Conservation (phyloP, 768 basidiomycete genomes). For the Tylopilus sp. region DNA sequence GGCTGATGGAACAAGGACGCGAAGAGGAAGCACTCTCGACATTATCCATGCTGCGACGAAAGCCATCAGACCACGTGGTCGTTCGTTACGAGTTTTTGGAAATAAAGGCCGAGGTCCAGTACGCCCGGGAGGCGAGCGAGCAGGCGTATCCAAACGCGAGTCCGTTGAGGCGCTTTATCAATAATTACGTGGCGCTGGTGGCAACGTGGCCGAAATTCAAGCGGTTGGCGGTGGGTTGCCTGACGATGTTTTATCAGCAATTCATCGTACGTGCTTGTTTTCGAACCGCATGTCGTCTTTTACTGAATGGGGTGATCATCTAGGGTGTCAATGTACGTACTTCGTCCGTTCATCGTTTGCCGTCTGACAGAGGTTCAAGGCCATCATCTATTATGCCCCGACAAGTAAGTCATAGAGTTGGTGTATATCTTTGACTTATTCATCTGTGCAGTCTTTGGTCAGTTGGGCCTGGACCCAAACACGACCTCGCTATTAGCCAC, state of each 20-base stretch:
- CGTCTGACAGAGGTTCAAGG: conserved; percentile 15
- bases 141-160: conserved; percentile 23
- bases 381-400: conserved; percentile 28
- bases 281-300: background rate
- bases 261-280: conserved; percentile 25
- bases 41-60: conserved; percentile 34
- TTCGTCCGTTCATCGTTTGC: background rate
- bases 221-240: conserved; percentile 27
- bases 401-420: conserved; percentile 16
- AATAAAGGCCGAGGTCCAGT: conserved; percentile 37
- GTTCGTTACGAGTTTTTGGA: conserved; percentile 39
- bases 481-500: conserved; percentile 42
- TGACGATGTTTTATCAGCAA: conserved; percentile 34
- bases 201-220: conserved; percentile 32
- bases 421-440: conserved; percentile 8
- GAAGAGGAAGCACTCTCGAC: conserved; percentile 35
- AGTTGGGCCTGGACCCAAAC: conserved; percentile 38
- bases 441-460: conserved; percentile 35
- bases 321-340: conserved; percentile 28
- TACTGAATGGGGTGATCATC: background rate
- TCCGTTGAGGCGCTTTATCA: conserved; percentile 11
- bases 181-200: conserved; percentile 25
- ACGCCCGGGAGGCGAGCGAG: conserved; percentile 21
- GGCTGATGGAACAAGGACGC: conserved; percentile 38
- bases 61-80: conserved; percentile 27